These are phyloP conservation scores for Mucor sp. DNA, from an alignment of 371 early-diverging fungal species.

Conservation along the genomic window DNA sequence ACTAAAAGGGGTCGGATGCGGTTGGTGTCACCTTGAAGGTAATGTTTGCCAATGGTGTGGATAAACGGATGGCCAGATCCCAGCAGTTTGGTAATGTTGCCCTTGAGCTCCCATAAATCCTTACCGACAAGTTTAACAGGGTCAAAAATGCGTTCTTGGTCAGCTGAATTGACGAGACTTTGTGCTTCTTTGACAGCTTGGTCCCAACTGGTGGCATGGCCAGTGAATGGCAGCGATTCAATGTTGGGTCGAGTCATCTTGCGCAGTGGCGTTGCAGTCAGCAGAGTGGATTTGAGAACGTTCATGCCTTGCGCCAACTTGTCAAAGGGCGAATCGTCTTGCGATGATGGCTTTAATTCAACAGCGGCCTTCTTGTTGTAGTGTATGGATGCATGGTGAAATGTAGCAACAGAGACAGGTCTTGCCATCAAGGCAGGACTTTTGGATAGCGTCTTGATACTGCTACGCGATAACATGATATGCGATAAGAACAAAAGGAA, in stretches of 20 bases:
- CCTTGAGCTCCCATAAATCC: conserved; percentile 82
- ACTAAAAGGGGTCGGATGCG: conserved; percentile 93
- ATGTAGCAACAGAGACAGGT: conserved; percentile 4
- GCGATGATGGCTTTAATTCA: conserved; percentile 15
- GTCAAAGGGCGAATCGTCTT: conserved; percentile 28
- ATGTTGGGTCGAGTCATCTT: conserved; percentile 29
- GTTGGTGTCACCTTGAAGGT: conserved; percentile 87
- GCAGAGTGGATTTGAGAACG: conserved; percentile 28
- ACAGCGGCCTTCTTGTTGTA: conserved; percentile 18
- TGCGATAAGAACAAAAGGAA: conserved; percentile 10
- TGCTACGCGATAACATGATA: conserved; percentile 16
- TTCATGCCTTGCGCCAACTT: conserved; percentile 42
- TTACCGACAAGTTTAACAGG: conserved; percentile 69
- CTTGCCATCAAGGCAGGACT: not conserved
- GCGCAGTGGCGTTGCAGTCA: conserved; percentile 30
- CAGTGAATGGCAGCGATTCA: conserved; percentile 39
- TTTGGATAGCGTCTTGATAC: not conserved
- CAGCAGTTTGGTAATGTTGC: conserved; percentile 80
- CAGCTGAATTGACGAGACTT: conserved; percentile 42
- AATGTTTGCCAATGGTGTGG: conserved; percentile 86
- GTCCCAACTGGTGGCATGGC: conserved; percentile 47
- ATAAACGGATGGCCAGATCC: conserved; percentile 88
- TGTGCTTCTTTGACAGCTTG: conserved; percentile 58
- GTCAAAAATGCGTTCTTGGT: conserved; percentile 52
- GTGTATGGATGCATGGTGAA: conserved; percentile 76